These are phyloP conservation scores for Pelargonium citronellum DNA, from an alignment of 441 rosid species.

Conservation along the genomic window DNA sequence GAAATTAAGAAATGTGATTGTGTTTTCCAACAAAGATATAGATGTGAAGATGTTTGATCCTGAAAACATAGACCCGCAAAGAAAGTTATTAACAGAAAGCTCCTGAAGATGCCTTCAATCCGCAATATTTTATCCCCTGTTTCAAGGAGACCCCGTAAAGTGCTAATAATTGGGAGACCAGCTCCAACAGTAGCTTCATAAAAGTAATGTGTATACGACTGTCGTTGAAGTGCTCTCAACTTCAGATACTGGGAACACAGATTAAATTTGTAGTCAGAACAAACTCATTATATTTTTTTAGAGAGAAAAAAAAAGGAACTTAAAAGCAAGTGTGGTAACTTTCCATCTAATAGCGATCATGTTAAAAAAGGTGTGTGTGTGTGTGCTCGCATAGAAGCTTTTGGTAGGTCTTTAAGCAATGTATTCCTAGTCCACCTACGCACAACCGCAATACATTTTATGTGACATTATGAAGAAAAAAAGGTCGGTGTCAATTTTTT, in stretches of 20 bases:
- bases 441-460: not conserved
- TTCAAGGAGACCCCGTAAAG: conserved; percentile 90
- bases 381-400: not conserved
- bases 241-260: conserved; percentile 63
- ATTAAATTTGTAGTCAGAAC: not conserved
- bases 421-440: not conserved
- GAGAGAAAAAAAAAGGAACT: not conserved
- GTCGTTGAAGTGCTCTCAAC: conserved; percentile 83
- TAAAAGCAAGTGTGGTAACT: not conserved
- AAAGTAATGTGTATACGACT: conserved; percentile 92
- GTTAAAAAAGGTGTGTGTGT: not conserved
- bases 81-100: not conserved
- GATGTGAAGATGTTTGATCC: not conserved
- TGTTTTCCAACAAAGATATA: not conserved
- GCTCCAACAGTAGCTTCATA: conserved; percentile 99
- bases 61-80: not conserved
- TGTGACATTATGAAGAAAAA: too few species aligned
- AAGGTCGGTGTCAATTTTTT: too few species aligned
- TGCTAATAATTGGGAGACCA: conserved; percentile 94
- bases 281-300: not conserved
- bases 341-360: not conserved
- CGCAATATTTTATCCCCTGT: conserved; percentile 83
- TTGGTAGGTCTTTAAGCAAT: not conserved
- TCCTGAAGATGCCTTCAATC: conserved; percentile 97
- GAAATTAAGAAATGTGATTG: not conserved